Base-by-base conservation (phyloP, 208 protist species). In the Acanthamoeba quina region DNA sequence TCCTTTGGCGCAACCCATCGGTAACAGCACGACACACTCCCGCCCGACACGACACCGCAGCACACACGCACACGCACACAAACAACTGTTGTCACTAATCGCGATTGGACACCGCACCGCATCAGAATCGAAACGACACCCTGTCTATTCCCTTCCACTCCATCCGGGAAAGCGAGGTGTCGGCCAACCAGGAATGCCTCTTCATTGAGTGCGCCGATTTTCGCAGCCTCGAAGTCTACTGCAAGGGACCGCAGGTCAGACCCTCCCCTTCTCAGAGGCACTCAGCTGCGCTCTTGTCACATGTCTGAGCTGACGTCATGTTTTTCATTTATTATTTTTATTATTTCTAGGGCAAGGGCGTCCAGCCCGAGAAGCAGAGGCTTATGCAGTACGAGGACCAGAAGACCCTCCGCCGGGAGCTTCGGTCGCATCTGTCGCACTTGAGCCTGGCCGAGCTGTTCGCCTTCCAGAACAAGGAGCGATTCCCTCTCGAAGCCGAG, bases 381-480 rank as follows among this genome's bases (percentile, higher is more conserved):
- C 11, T 68, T 5, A 34, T 70, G 52, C 82, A 90, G 34, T 68
- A 90, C 34, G 82, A 90, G 17, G 82, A 90, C 58, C 82, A 90
- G 26, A 90, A 90, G 82, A 90, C 49, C 15, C 54, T 90, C 2
- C 44, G 82, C 4, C 49, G 82, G 10, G 82, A 90, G 49, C 82
- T 90, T 13, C 44, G 54, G 17, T 41, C 58, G 29, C 82, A 90
- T n/a, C 82, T 90, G 15, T 58, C 82, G 13, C 54, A 66, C 29
- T 11, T 66, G 54, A 64, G 54, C 41, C 49, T 90, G 49, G 58
- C 56, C 44, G 58, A 68, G 34, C 49, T 70, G 44, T 90, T 90
- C 34, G 82, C 82, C 82, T 90, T 90, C 26, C 82, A 90, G 29
- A 90, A 90, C 54, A 90, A 90, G 82, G 82, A 90, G 13, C 82